Evolutionary conservation across 768 basidiomycete genomes (phyloP).

Genomic region (Thelephora ganbajun): DNA sequence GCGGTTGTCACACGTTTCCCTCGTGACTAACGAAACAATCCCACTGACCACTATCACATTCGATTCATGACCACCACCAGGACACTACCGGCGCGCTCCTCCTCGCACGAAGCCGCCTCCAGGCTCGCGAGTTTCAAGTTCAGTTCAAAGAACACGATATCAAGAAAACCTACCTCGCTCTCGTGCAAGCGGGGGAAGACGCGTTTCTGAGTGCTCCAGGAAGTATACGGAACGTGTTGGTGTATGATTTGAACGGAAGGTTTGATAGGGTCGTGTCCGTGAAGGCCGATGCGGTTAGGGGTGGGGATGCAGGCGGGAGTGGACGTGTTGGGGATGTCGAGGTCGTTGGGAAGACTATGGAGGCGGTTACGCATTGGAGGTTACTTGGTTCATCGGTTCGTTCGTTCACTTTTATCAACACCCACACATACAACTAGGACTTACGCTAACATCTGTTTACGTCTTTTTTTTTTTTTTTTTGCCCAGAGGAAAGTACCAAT

Average conservation of each 20-base stretch:
- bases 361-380: slow-evolving; percentile 40
- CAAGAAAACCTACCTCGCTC: slow-evolving; percentile 47
- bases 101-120: slow-evolving; percentile 30
- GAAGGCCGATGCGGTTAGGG: not conserved
- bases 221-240: slow-evolving; percentile 28
- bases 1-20: no score
- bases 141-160: slow-evolving; percentile 37
- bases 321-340: slow-evolving; percentile 13
- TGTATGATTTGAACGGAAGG: slow-evolving; percentile 32
- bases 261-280: slow-evolving; percentile 14
- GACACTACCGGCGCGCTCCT: slow-evolving; percentile 48
- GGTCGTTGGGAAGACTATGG: not conserved
- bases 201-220: slow-evolving; percentile 24
- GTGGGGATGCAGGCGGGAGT: slow-evolving; percentile 11
- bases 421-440: not conserved
- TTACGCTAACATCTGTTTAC: not conserved
- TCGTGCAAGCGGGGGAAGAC: slow-evolving; percentile 39
- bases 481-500: slow-evolving; percentile 29
- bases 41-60: no score
- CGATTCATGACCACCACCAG: slow-evolving; percentile 17
- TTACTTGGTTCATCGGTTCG: slow-evolving; percentile 32
- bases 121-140: slow-evolving; percentile 35
- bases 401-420: no score
- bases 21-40: no score
- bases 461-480: not conserved